phyloP scores from a whole-genome alignment of 2,329 filamentous ascomycete species.

The Dactylellina haptotyla region DNA sequence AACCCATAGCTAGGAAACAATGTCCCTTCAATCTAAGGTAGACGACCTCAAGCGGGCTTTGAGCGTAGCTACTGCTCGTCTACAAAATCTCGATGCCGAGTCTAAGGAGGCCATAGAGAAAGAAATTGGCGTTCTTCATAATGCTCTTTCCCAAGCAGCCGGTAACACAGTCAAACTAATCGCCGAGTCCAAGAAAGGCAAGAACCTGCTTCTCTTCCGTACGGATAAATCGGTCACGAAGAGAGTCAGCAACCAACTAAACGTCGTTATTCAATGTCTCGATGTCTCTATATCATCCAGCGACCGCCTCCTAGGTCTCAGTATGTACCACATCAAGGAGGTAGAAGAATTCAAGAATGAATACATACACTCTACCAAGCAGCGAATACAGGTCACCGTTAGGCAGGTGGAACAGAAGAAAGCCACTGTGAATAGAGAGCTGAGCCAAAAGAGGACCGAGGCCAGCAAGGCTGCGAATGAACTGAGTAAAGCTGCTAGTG shows the following conservation, averaged over 20 bases:
- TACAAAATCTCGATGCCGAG: slow-evolving; percentile 5
- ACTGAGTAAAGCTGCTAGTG: background rate
- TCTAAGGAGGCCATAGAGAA: slow-evolving; percentile 22
- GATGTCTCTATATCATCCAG: slow-evolving; percentile 19
- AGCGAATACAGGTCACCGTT: slow-evolving; percentile 12
- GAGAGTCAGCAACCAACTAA: slow-evolving; percentile 5
- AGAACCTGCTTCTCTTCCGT: slow-evolving; percentile 20
- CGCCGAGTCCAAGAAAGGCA: background rate
- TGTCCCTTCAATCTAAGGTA: slow-evolving; percentile 16
- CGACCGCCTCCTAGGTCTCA: slow-evolving; percentile 10
- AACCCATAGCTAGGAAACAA: background rate
- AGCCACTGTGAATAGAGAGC: slow-evolving; percentile 2
- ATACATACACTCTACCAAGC: slow-evolving; percentile 8
- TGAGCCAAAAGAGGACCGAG: background rate
- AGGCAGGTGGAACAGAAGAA: slow-evolving; percentile 20
- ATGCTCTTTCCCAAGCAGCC: slow-evolving; percentile 15
- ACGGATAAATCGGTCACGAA: slow-evolving; percentile 9
- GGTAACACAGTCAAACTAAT: slow-evolving; percentile 18
- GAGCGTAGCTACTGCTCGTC: background rate
- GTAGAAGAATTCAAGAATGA: slow-evolving; percentile 29
- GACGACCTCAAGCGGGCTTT: slow-evolving; percentile 2
- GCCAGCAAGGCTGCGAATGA: slow-evolving; percentile 13
- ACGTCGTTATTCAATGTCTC: slow-evolving; percentile 17
- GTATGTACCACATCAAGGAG: slow-evolving; percentile 22
- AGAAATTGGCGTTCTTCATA: slow-evolving; percentile 20